Base-by-base conservation (phyloP, 2,329 filamentous ascomycete genomes). In the Nemania sp. region DNA sequence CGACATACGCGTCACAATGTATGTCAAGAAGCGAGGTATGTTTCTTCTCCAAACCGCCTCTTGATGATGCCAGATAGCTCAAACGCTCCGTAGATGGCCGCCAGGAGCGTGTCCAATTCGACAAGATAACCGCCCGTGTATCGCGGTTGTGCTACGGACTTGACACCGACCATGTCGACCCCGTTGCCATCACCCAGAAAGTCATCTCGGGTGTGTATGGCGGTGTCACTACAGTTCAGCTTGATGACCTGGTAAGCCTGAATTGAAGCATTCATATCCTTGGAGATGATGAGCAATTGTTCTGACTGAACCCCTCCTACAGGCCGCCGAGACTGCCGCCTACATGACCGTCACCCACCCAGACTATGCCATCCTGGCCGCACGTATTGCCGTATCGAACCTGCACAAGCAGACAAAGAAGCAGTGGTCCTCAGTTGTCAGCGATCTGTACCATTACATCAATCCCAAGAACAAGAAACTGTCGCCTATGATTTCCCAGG, bases 401-500 rank as follows among this genome's bases (percentile, higher is more conserved):
- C 90, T 99, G 62, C 95, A 99, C 88, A 99, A 99, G 82, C 95
- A 99, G 85, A 99, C 95, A 67, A 98, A 98, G 87, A 99, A 99
- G 85, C 94, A 98, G 76, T 99, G 96, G 83, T 98, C 95, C n/a
- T 83, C 91, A 51, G 95, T 99, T 62, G 86, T 99, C 71, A 89
- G 87, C 71, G 95, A 99, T 73, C 87, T 99, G 43, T 97, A 94
- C 81, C 85, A 95, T 81, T 99, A 97, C 78, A 82, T 96, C 78
- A 99, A 99, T 81, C 92, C 94, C 64, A 96, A 91, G 81, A 99
- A 97, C 78, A 80, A 82, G 65, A 89, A 83, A 69, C 75, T 83
- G 7, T 94, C 93, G 52, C 94, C 95, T 59, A 99, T 99, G 95
- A 98, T 99, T 74, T 92, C 94, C 45, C 81, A 94, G 73, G 83